These are phyloP conservation scores for Combretum micranthum DNA, from an alignment of 345 rosid species.

Conservation along the genomic window DNA sequence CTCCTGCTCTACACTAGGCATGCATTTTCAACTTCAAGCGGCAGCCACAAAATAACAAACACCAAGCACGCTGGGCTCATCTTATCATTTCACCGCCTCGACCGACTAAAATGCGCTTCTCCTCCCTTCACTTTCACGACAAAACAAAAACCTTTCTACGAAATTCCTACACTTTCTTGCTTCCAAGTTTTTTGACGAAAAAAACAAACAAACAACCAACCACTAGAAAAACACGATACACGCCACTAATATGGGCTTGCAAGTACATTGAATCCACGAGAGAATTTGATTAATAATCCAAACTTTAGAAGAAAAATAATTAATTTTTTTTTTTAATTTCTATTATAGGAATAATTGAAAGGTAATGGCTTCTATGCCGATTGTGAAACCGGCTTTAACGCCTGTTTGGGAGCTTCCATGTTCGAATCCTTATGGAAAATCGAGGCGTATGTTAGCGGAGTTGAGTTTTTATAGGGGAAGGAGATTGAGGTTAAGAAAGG, in stretches of 20 bases:
- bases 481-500: constrained; percentile 15
- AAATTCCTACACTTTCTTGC: too few relatives aligned
- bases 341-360: background rate
- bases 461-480: constrained; percentile 22
- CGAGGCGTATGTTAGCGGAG: constrained; percentile 17
- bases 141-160: too few relatives aligned
- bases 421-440: constrained; percentile 12
- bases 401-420: constrained; percentile 39
- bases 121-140: background rate
- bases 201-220: background rate
- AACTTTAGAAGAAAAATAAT: too few relatives aligned
- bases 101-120: constrained; percentile 22
- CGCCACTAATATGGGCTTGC: too few relatives aligned
- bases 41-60: constrained; percentile 24
- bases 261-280: too few relatives aligned
- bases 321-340: background rate
- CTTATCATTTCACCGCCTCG: constrained; percentile 1
- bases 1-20: background rate
- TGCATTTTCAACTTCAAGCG: background rate
- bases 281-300: too few relatives aligned
- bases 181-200: background rate
- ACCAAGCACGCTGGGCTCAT: constrained; percentile 16
- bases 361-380: constrained; percentile 41
- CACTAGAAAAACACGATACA: too few relatives aligned
- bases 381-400: constrained; percentile 34